phyloP scores from a whole-genome alignment of 192 early-diverging fungal species.

The Haplosporangium gracile region DNA sequence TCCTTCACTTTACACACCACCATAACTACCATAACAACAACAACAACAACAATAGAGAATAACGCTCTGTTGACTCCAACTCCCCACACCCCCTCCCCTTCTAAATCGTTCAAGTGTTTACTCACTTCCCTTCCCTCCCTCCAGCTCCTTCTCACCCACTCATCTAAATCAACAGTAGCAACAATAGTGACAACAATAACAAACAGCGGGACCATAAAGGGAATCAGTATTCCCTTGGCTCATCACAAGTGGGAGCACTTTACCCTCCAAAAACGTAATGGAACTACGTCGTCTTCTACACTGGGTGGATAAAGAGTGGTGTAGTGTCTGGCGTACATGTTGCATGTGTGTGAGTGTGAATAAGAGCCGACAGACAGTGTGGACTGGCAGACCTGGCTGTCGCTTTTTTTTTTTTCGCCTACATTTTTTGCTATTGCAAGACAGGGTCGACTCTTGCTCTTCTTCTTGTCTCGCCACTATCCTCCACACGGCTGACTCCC shows the following conservation, averaged over 20 bases:
- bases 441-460: slow-evolving; percentile 35
- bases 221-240: neutral
- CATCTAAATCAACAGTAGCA: slow-evolving; percentile 1
- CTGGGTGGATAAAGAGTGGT: neutral
- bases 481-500: neutral
- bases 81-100: neutral
- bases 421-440: neutral
- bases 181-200: neutral
- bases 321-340: no score
- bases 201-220: neutral
- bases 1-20: neutral
- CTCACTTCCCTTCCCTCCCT: neutral
- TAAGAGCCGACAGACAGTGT: neutral
- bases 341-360: neutral
- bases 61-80: neutral
- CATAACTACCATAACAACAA: neutral
- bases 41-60: neutral
- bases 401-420: neutral
- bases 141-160: neutral
- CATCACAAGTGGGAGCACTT: neutral
- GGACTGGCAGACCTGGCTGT: neutral
- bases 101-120: neutral
- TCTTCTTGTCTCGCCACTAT: slow-evolving; percentile 3
- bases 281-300: neutral
- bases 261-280: slow-evolving; percentile 5